Conservation (phyloP, 768 basidiomycete species). For the Termitomyces sp. region DNA sequence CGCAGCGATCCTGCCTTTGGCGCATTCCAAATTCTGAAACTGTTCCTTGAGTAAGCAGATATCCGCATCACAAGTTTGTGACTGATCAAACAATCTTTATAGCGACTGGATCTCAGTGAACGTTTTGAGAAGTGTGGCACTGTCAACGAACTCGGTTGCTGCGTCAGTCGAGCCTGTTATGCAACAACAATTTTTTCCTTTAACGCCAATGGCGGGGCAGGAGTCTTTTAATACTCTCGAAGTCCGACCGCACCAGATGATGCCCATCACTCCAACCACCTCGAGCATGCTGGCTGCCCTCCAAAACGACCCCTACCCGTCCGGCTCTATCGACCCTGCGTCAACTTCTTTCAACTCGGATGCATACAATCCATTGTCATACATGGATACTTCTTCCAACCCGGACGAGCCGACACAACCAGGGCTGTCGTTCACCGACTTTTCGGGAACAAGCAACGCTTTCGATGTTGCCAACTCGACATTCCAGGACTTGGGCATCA, state of each 20-base stretch:
- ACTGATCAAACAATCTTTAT: constrained; percentile 11
- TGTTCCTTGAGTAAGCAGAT: constrained; percentile 77
- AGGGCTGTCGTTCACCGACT: constrained; percentile 69
- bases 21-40: constrained; percentile 86
- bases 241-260: constrained; percentile 49
- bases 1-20: constrained; percentile 91
- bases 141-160: constrained; percentile 88
- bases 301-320: constrained; percentile 67
- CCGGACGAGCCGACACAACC: constrained; percentile 66
- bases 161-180: constrained; percentile 89
- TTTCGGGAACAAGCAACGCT: constrained; percentile 47
- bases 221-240: constrained; percentile 70
- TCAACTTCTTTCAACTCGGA: constrained; percentile 60
- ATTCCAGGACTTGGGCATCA: constrained; percentile 61
- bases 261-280: constrained; percentile 81
- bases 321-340: constrained; percentile 60
- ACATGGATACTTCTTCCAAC: constrained; percentile 65
- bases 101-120: constrained; percentile 93
- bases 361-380: constrained; percentile 63
- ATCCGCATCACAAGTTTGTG: constrained; percentile 1
- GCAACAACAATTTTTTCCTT: constrained; percentile 82
- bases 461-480: constrained; percentile 72
- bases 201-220: constrained; percentile 88
- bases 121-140: constrained; percentile 78
- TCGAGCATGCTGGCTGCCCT: constrained; percentile 89